Evolutionary conservation across 1,284 basidiomycete genomes (phyloP).

Genomic region (Agaricales sp.): DNA sequence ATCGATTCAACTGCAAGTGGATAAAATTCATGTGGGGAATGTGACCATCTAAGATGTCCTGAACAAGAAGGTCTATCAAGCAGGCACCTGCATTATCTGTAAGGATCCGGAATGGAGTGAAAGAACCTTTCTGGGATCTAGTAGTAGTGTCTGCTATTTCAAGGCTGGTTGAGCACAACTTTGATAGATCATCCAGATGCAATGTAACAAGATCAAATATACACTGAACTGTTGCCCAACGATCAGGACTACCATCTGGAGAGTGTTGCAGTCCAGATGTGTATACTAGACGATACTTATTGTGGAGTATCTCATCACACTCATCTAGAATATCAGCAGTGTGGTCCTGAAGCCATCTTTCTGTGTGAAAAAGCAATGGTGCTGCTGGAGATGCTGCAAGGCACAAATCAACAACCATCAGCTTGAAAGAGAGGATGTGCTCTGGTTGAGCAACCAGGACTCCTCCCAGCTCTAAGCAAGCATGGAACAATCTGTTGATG

Average conservation of each 20-base stretch:
- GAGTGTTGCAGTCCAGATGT: constrained; percentile 29
- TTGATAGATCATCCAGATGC: constrained; percentile 9
- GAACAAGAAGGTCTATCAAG: constrained; percentile 14
- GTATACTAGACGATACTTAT: constrained; percentile 39
- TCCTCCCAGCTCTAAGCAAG: constrained; percentile 28
- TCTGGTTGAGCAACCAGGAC: constrained; percentile 41
- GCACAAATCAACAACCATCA: constrained; percentile 28
- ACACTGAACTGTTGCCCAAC: constrained; percentile 35
- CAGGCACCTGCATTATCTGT: constrained; percentile 13
- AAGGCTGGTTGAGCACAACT: constrained; percentile 13
- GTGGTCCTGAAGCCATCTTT: constrained; percentile 24
- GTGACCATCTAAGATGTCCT: background rate
- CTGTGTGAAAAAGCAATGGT: constrained; percentile 13
- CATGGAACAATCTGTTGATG: constrained; percentile 21
- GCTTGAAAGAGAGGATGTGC: constrained; percentile 38
- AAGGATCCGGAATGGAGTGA: constrained; percentile 25
- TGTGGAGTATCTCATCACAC: constrained; percentile 41
- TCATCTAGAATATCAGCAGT: constrained; percentile 40
- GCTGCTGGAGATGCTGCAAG: background rate
- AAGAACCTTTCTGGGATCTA: constrained; percentile 12
- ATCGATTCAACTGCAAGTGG: background rate
- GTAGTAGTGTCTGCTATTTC: constrained; percentile 10
- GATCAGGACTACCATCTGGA: constrained; percentile 32
- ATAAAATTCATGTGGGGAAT: background rate
- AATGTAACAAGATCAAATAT: constrained; percentile 19